These are phyloP conservation scores for Adenanthera pavonina DNA, from an alignment of 306 rosid genomes.

Conservation along the genomic window DNA sequence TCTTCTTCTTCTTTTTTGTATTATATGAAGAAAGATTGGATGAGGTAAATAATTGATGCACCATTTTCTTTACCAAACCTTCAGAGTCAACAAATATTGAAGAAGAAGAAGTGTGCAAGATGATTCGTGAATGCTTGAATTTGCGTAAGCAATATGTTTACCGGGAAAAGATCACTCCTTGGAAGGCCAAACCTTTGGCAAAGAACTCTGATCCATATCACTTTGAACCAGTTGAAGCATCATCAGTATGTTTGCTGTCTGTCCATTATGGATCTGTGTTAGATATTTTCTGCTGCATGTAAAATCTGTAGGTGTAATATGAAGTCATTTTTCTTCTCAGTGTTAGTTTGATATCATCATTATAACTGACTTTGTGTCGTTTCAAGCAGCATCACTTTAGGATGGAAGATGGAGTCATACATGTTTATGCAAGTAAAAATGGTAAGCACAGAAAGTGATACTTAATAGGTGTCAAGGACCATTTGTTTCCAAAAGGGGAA, in stretches of 20 bases:
- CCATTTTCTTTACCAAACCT: constrained; percentile 25
- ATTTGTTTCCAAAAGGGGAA: not conserved
- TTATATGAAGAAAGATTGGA: not conserved
- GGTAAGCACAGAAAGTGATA: constrained; percentile 51
- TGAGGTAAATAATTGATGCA: constrained; percentile 8
- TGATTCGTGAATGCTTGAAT: constrained; percentile 55
- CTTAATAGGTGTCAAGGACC: not conserved
- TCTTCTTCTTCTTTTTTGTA: too few species aligned
- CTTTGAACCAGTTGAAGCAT: constrained; percentile 54
- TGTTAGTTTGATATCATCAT: constrained; percentile 35
- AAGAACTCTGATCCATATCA: constrained; percentile 52
- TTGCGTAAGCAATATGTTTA: constrained; percentile 58
- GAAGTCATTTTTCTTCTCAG: constrained; percentile 23
- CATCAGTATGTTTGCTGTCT: constrained; percentile 48
- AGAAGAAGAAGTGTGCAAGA: constrained; percentile 58
- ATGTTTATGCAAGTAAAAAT: constrained; percentile 67
- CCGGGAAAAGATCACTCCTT: constrained; percentile 49
- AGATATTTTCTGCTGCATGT: constrained; percentile 21
- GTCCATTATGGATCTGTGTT: constrained; percentile 34
- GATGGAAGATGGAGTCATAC: constrained; percentile 81
- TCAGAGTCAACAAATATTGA: constrained; percentile 51
- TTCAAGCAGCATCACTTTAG: constrained; percentile 65
- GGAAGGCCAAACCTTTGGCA: constrained; percentile 48
- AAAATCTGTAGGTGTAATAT: constrained; percentile 30
- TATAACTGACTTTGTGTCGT: constrained; percentile 34